Evolutionary conservation across 257 asterid species (phyloP), one percentile per base, ranked within the genome.

Genomic region (Rhazya stricta): DNA sequence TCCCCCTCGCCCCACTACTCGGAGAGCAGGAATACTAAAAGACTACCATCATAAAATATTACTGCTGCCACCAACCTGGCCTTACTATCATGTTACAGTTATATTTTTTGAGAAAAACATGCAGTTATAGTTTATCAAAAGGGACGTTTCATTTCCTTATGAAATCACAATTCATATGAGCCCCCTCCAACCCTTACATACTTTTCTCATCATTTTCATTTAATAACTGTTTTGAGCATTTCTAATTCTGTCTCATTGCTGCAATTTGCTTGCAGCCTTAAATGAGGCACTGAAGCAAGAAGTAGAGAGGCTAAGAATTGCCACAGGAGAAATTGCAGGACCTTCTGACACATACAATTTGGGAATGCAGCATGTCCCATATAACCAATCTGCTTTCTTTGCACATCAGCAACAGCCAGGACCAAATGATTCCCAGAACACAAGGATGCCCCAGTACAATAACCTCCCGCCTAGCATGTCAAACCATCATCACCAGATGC

Each of bases 251-350:
- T 65, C 27, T 43, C 25, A 13, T n/a, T 27, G n/a, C 12, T 45
- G 13, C 34, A 76, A 74, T 57, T 32, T 82, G 84, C 93, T 32
- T 82, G 84, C 93, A 92, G 97, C 95, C 54, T 84, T 90, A 48
- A 92, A 92, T 25, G 97, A 92, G 83, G 96, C 97, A 75, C 86
- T 92, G 85, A 90, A 85, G 86, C 93, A 88, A 72, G 97, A 92
- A 84, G 96, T 92, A 34, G 97, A 90, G 56, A 85, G 97, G 73
- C 90, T 92, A 36, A 87, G 90, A 79, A 81, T 89, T 39, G 96
- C 96, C 46, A 92, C 97, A 0, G 75, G 75, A 45, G 96, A 92
- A 74, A 81, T 88, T 29, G 76, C 97, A 50, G 73, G 89, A 68
- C 61, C 81, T 27, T 82, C 96, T 29, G 98, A 92, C 15, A 77